Percentiles rank a stretch among this genome's conserved stretches.
Conservation (phyloP, 2,329 filamentous ascomycete genomes). For the Samsoniella hepiali region DNA sequence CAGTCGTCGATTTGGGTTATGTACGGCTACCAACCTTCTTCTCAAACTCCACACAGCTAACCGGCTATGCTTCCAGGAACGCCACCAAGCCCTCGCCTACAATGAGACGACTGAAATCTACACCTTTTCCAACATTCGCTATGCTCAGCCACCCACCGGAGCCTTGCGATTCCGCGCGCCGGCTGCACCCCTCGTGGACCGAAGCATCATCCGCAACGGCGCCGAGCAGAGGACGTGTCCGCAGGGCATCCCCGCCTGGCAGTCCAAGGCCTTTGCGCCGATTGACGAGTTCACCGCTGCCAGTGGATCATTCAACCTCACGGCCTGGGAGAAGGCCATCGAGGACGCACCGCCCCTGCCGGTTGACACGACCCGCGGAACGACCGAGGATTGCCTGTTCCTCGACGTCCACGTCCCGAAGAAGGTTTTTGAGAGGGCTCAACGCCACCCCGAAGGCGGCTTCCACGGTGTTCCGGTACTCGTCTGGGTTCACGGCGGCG, state of each 20-base stretch:
- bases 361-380: background rate
- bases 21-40: background rate
- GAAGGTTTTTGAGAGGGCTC: constrained; percentile 28
- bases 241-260: constrained; percentile 19
- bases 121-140: constrained; percentile 28
- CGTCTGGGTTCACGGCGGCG: constrained; percentile 27
- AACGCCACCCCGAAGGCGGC: constrained; percentile 21
- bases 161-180: constrained; percentile 25
- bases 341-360: background rate
- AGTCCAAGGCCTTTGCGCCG: constrained; percentile 1
- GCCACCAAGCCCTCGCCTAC: constrained; percentile 18
- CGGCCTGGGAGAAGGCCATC: constrained; percentile 12
- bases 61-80: background rate
- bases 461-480: constrained; percentile 26
- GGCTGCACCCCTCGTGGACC: constrained; percentile 14
- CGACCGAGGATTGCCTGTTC: constrained; percentile 7
- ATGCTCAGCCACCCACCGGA: constrained; percentile 22
- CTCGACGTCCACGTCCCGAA: constrained; percentile 30
- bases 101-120: constrained; percentile 20
- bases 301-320: constrained; percentile 5
- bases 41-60: background rate
- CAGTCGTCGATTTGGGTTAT: constrained; percentile 19
- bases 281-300: constrained; percentile 17
- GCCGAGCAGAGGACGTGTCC: constrained; percentile 21
- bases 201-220: constrained; percentile 20